Evolutionary conservation across 352 stramenopile species (phyloP).

Genomic region (Pythium periplocum): DNA sequence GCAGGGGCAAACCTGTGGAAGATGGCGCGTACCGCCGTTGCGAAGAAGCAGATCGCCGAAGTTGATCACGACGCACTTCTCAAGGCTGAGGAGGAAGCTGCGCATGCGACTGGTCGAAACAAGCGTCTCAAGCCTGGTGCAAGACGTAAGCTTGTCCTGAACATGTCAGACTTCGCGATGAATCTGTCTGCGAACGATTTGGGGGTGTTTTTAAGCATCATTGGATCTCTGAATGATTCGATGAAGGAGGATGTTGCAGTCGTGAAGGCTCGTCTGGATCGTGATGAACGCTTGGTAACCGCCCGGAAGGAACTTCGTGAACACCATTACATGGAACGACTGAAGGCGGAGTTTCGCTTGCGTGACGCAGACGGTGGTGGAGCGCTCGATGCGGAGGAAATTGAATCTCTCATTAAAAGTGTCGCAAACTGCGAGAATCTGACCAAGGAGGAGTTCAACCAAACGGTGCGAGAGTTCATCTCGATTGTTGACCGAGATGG

Average conservation of each 20-base stretch:
- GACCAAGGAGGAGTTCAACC: slow-evolving; percentile 73
- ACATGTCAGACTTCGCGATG: slow-evolving; percentile 82
- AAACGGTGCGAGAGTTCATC: slow-evolving; percentile 68
- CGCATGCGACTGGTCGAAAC: slow-evolving; percentile 16
- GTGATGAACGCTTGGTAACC: slow-evolving; percentile 37
- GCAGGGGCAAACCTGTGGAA: slow-evolving; percentile 41
- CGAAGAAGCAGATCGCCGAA: slow-evolving; percentile 60
- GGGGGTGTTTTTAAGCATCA: slow-evolving; percentile 75
- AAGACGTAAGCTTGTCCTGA: slow-evolving; percentile 59
- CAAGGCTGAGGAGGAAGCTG: slow-evolving; percentile 25
- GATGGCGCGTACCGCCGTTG: slow-evolving; percentile 39
- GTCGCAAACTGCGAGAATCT: slow-evolving; percentile 67
- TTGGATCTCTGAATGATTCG: slow-evolving; percentile 52
- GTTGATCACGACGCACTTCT: slow-evolving; percentile 43
- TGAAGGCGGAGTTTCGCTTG: slow-evolving; percentile 70
- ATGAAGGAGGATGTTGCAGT: slow-evolving; percentile 69
- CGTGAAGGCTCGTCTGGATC: slow-evolving; percentile 41
- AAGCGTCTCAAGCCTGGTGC: slow-evolving; percentile 52
- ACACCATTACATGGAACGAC: slow-evolving; percentile 57
- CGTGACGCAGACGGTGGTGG: slow-evolving; percentile 73
- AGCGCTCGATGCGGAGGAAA: slow-evolving; percentile 61
- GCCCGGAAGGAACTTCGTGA: slow-evolving; percentile 54
- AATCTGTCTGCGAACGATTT: slow-evolving; percentile 80
- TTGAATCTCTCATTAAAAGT: slow-evolving; percentile 53
- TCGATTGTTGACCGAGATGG: slow-evolving; percentile 73